Percentiles rank a stretch among this genome's conserved stretches.
Evolutionary conservation across 371 early-diverging fungal genomes (phyloP).

Genomic region (Rhizopus microsporus): DNA sequence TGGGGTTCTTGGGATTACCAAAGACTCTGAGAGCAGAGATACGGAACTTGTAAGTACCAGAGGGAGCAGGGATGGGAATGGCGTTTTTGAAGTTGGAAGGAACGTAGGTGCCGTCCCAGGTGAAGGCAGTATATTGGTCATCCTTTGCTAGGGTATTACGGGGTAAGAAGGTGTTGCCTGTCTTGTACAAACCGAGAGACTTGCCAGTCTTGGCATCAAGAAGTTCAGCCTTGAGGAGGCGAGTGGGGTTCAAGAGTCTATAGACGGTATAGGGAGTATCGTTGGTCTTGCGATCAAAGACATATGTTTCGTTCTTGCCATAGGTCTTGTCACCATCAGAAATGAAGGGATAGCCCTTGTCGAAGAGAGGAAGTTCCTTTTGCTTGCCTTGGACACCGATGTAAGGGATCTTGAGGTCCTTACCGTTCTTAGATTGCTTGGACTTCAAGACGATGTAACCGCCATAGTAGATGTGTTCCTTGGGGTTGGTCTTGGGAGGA

Average conservation of each 20-base stretch:
- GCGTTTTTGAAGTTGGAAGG: constrained; percentile 13
- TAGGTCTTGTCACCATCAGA: constrained; percentile 16
- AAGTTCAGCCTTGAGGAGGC: constrained; percentile 28
- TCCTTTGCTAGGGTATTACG: constrained; percentile 23
- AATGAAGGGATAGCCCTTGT: constrained; percentile 19
- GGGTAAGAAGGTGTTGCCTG: constrained; percentile 22
- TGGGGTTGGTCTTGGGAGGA: constrained; percentile 43
- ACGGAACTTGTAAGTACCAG: constrained; percentile 27
- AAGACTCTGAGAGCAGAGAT: constrained; percentile 30
- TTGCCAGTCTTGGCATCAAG: constrained; percentile 26
- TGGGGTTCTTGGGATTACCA: constrained; percentile 30
- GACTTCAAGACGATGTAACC: constrained; percentile 33
- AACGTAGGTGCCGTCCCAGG: constrained; percentile 37
- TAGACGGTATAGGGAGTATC: constrained; percentile 27
- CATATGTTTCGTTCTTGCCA: constrained; percentile 20
- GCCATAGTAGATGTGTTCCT: constrained; percentile 40
- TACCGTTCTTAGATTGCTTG: constrained; percentile 12
- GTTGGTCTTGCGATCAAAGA: constrained; percentile 19
- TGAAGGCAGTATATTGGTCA: background rate
- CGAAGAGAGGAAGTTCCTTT: constrained; percentile 35
- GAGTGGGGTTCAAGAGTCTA: constrained; percentile 30
- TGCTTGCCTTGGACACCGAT: constrained; percentile 55
- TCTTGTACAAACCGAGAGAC: constrained; percentile 19
- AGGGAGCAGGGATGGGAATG: constrained; percentile 19
- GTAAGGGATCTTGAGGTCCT: constrained; percentile 52